Percentiles rank a stretch among this genome's conserved stretches.
Conservation (phyloP, 768 basidiomycete genomes). For the Russula sp. region DNA sequence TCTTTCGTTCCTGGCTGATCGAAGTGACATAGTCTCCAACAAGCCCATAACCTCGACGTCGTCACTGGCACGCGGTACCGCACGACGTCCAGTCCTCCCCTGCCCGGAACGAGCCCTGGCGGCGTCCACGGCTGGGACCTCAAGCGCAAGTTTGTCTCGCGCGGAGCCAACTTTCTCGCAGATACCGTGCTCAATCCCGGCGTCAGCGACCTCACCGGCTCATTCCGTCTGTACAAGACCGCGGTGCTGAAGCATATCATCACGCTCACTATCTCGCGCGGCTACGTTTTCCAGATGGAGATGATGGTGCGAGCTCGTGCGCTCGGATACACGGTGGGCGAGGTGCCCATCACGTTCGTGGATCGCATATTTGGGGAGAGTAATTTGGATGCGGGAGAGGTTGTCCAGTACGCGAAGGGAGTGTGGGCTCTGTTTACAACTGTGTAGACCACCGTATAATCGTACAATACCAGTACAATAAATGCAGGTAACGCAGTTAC, state of each 20-base stretch:
- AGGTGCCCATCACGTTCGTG: constrained; percentile 91
- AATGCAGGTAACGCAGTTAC: not conserved
- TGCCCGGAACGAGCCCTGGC: constrained; percentile 57
- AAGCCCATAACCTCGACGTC: constrained; percentile 83
- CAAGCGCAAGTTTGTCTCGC: constrained; percentile 77
- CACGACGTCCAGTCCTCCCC: constrained; percentile 46
- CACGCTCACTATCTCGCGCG: constrained; percentile 74
- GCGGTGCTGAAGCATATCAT: constrained; percentile 78
- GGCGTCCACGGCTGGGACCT: constrained; percentile 93
- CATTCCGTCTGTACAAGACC: constrained; percentile 76
- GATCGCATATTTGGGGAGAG: constrained; percentile 92
- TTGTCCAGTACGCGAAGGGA: constrained; percentile 81
- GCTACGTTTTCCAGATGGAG: constrained; percentile 98
- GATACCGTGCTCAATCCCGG: constrained; percentile 79
- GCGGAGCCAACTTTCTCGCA: constrained; percentile 88
- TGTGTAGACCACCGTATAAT: constrained; percentile 32
- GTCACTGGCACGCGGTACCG: constrained; percentile 91
- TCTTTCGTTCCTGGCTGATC: not conserved
- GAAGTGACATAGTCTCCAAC: constrained; percentile 51
- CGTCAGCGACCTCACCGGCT: constrained; percentile 86
- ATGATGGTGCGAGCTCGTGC: constrained; percentile 90
- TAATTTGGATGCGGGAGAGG: constrained; percentile 82
- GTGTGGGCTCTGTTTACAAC: constrained; percentile 73
- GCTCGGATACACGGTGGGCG: constrained; percentile 78
- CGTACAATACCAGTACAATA: not conserved